Base-by-base conservation (phyloP, 2,329 filamentous ascomycete species). In the Aspergillus sp. region DNA sequence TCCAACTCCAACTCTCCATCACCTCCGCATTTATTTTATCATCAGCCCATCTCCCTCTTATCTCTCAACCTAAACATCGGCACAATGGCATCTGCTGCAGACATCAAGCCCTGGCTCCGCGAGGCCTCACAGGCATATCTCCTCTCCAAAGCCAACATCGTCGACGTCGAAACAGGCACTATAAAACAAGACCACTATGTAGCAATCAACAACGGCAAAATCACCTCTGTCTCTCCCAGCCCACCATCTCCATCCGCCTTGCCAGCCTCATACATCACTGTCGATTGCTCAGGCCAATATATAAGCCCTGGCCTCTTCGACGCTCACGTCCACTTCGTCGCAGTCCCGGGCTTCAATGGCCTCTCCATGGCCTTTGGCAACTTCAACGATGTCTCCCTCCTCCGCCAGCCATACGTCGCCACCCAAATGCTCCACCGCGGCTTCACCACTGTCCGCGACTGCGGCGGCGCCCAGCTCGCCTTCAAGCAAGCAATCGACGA, bases 381-480 rank as follows among this genome's bases (percentile, higher is more conserved):
- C 33, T 60, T 63, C 9, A 62, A 68, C 20, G 59, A 65, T 22
- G 61, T 65, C 0, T 60, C 62, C 24, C 62, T 68, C 3, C 57
- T 67, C 8, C 64, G 66, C 0, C 63, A 66, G 39, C 59, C 62
- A 12, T 58, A 61, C 46, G 57, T 67, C 17, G 58, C 65, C 7
- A 58, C 64, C 5, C 75, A 82, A 56, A 86, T 85, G 72, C 76
- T 87, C 0, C 68, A 72, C 41, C 77, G 83, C 17, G 84, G 85
- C 1, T 87, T 86, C 70, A 87, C 85, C 1, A 82, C 76, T 2
- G 76, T 83, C 3, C 78, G 85, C 3, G 84, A 87, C 65, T 83
- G 80, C 34, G 84, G 83, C 0, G 85, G 85, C 4, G 83, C 84
- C 1, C 74, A 75, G 0, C 69, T 81, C 0, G 81, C 83, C 1